Evolutionary conservation across 2,329 filamentous ascomycete genomes (phyloP).

Genomic region (Curvularia verruculosa): DNA sequence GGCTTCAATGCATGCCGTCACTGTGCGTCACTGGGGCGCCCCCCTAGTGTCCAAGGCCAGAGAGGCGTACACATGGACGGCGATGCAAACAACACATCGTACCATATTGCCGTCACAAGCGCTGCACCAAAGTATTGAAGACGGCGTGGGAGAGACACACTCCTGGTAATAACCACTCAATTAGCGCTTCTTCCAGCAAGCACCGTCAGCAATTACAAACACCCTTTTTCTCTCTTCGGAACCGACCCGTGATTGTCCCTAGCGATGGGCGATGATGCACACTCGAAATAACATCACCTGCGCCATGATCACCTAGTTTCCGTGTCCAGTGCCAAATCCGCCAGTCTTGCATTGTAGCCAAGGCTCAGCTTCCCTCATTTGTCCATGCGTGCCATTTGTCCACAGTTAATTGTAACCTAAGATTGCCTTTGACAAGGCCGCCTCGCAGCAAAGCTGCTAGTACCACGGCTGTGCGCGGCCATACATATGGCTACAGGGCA

Average conservation of each 20-base stretch:
- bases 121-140: conserved; percentile 22
- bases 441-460: conserved; percentile 4
- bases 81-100: conserved; percentile 16
- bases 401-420: conserved; percentile 2
- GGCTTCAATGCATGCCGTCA: conserved; percentile 17
- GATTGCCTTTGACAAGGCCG: conserved; percentile 8
- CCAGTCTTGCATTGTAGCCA: conserved; percentile 4
- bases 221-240: conserved; percentile 11
- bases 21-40: conserved; percentile 13
- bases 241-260: conserved; percentile 18
- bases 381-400: conserved; percentile 1
- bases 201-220: conserved; percentile 9
- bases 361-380: neutral
- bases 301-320: conserved; percentile 9
- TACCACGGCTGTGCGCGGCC: conserved; percentile 25
- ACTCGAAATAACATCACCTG: conserved; percentile 18
- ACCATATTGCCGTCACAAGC: conserved; percentile 22
- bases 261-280: conserved; percentile 9
- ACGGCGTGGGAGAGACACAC: conserved; percentile 27
- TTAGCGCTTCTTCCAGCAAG: conserved; percentile 5
- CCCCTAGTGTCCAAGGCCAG: conserved; percentile 12
- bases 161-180: conserved; percentile 16
- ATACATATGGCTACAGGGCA: conserved; percentile 7
- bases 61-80: conserved; percentile 6
- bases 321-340: conserved; percentile 8